A percentile compares a stretch with the other conserved stretches of the same genome.
phyloP scores from a whole-genome alignment of 768 basidiomycete species.

The Lanmaoa pseudosensibilis region DNA sequence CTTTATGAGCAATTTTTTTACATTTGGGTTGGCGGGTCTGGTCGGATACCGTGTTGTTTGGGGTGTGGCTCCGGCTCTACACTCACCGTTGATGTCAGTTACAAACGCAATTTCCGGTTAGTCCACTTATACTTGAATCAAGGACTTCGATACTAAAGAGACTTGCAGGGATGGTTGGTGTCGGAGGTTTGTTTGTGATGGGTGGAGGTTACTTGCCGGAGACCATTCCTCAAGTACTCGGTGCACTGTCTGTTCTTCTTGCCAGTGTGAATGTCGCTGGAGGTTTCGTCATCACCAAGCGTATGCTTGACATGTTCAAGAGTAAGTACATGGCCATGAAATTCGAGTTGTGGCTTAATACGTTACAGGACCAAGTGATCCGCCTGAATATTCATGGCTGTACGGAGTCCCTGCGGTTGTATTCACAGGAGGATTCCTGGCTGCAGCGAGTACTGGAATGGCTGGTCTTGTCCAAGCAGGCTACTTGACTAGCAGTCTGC shows the following conservation, averaged over 20 bases:
- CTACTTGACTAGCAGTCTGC: constrained; percentile 80
- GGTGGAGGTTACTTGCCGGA: constrained; percentile 83
- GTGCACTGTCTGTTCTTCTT: constrained; percentile 80
- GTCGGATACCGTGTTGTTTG: constrained; percentile 89
- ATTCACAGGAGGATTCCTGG: constrained; percentile 81
- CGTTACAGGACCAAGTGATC: constrained; percentile 68
- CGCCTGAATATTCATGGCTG: constrained; percentile 85
- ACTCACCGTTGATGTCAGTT: constrained; percentile 89
- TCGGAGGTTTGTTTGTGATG: constrained; percentile 89
- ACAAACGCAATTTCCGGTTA: constrained; percentile 85
- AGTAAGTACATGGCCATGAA: constrained; percentile 42
- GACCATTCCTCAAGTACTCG: constrained; percentile 76
- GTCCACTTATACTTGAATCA: constrained; percentile 23
- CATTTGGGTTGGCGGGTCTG: constrained; percentile 81
- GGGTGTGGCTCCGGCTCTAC: constrained; percentile 85
- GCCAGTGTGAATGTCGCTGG: constrained; percentile 88
- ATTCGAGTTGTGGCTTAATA: constrained; percentile 1
- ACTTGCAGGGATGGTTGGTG: constrained; percentile 65
- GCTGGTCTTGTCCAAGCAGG: constrained; percentile 86
- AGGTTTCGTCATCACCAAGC: constrained; percentile 86
- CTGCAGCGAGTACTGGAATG: constrained; percentile 82
- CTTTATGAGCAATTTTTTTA: constrained; percentile 89
- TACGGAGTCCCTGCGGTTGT: constrained; percentile 78
- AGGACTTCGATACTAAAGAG: background rate
- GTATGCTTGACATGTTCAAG: constrained; percentile 93